These are phyloP conservation scores for Heliosperma pusillum DNA, from an alignment of 148 eudicot species.

Conservation along the genomic window DNA sequence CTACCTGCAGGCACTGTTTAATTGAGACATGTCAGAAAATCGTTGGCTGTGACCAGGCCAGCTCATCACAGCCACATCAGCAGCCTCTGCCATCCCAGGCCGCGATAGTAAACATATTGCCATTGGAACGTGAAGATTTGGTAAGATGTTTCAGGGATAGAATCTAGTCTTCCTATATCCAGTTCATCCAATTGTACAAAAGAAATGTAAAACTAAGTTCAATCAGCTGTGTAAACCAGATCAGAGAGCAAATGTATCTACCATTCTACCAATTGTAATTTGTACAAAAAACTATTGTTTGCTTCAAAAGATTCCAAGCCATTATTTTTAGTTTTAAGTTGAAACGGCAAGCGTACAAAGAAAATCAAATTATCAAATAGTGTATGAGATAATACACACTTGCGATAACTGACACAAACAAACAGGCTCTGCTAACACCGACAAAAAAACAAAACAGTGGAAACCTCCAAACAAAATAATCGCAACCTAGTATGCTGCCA, in stretches of 20 bases:
- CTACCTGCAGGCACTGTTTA: conserved; percentile 81
- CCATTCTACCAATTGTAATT: conserved; percentile 16
- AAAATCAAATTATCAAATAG: not conserved
- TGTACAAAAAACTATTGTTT: conserved; percentile 24
- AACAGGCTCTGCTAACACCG: not conserved
- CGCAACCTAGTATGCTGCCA: not conserved
- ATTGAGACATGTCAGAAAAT: conserved; percentile 71
- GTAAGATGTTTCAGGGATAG: conserved; percentile 36
- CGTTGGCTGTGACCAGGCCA: conserved; percentile 36
- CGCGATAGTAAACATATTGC: conserved; percentile 40
- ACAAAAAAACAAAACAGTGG: not conserved
- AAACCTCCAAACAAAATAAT: not conserved
- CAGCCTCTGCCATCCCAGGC: conserved; percentile 20
- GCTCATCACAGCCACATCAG: conserved; percentile 32
- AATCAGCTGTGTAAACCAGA: conserved; percentile 10
- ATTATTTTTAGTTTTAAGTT: not conserved
- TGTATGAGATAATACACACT: not conserved
- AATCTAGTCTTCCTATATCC: conserved; percentile 9
- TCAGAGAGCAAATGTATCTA: conserved; percentile 17
- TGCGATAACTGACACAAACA: not conserved
- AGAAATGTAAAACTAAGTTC: conserved; percentile 1
- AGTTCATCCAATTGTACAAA: conserved; percentile 7
- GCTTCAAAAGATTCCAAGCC: not conserved
- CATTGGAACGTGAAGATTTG: conserved; percentile 57
- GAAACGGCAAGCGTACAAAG: not conserved